phyloP scores from a whole-genome alignment of 768 basidiomycete species.

The Boletus insuetus region DNA sequence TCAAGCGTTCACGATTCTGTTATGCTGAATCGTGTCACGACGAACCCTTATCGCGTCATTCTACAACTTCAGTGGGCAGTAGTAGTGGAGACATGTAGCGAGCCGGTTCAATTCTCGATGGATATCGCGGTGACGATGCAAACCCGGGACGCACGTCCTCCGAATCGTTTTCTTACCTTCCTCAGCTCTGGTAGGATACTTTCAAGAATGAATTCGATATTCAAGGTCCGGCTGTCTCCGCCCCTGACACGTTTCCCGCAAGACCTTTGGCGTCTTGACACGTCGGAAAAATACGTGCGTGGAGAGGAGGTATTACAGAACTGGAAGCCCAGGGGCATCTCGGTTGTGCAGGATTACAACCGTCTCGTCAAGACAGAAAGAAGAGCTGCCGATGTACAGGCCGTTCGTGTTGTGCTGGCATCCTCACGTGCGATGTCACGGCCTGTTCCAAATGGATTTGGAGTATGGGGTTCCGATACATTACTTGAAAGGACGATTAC shows the following conservation, averaged over 20 bases:
- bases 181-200: slow-evolving; percentile 77
- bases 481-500: slow-evolving; percentile 64
- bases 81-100: slow-evolving; percentile 77
- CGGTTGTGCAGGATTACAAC: slow-evolving; percentile 83
- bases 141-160: slow-evolving; percentile 80
- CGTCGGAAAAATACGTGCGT: slow-evolving; percentile 89
- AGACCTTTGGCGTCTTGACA: slow-evolving; percentile 94
- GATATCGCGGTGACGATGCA: slow-evolving; percentile 85
- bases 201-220: slow-evolving; percentile 79
- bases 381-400: slow-evolving; percentile 86
- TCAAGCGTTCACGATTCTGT: slow-evolving; percentile 86
- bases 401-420: slow-evolving; percentile 73
- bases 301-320: slow-evolving; percentile 81
- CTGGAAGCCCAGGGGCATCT: slow-evolving; percentile 89
- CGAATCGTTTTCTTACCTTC: slow-evolving; percentile 72
- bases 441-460: slow-evolving; percentile 48
- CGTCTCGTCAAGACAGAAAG: slow-evolving; percentile 69
- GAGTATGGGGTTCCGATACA: slow-evolving; percentile 61
- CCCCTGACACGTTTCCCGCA: slow-evolving; percentile 81
- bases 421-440: slow-evolving; percentile 45
- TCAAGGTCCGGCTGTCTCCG: slow-evolving; percentile 76
- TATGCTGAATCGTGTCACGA: slow-evolving; percentile 83
- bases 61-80: slow-evolving; percentile 76
- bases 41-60: slow-evolving; percentile 72
- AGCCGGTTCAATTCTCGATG: slow-evolving; percentile 86